These are phyloP conservation scores for Graphium sp. DNA, from an alignment of 2,329 filamentous ascomycete species.

Conservation along the genomic window DNA sequence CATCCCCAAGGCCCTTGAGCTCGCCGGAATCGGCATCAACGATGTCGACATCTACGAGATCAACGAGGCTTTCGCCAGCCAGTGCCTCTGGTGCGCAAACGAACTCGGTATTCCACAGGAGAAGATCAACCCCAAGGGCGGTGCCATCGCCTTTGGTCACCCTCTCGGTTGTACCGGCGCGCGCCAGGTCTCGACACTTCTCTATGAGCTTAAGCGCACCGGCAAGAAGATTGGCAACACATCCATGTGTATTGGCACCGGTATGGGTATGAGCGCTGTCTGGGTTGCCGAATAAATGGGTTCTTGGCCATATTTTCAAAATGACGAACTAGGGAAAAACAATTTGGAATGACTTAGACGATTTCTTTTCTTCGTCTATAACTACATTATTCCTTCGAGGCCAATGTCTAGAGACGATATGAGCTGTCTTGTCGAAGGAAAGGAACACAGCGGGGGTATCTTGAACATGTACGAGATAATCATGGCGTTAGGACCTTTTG, in stretches of 20 bases:
- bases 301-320: too few species aligned
- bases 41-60: constrained; percentile 98
- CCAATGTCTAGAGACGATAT: too few species aligned
- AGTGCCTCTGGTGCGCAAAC: constrained; percentile 86
- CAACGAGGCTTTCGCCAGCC: constrained; percentile 95
- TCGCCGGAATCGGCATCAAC: constrained; percentile 70
- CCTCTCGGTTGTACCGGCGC: constrained; percentile 89
- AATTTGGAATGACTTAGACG: too few species aligned
- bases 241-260: constrained; percentile 92
- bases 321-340: too few species aligned
- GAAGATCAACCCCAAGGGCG: constrained; percentile 96
- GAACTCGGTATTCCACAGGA: constrained; percentile 66
- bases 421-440: too few species aligned
- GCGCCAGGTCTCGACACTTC: constrained; percentile 77
- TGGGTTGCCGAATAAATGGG: constrained; percentile 76
- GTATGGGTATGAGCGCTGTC: constrained; percentile 94
- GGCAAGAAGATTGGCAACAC: constrained; percentile 78
- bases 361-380: constrained; percentile 1
- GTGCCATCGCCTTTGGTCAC: constrained; percentile 90
- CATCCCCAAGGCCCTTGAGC: constrained; percentile 79
- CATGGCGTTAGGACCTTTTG: too few species aligned
- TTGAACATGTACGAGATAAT: too few species aligned
- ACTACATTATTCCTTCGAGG: too few species aligned
- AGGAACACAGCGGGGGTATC: too few species aligned
- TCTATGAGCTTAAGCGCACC: constrained; percentile 77